A percentile compares a stretch with the other conserved stretches of the same genome.
Conservation (phyloP, 192 early-diverging fungal species). For the Rhizophagus sp. region DNA sequence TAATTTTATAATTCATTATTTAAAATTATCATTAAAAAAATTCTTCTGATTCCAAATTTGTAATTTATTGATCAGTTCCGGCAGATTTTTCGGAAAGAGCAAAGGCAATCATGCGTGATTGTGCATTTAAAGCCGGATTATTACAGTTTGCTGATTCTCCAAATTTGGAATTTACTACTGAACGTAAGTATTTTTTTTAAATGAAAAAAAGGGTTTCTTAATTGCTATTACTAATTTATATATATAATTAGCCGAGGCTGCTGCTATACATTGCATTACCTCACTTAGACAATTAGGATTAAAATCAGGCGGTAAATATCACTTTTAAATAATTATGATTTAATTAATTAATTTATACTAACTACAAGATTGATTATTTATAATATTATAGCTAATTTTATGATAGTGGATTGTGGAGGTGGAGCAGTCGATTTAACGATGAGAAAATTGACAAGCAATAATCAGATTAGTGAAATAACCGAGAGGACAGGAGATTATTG, state of each 20-base stretch:
- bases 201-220: neutral
- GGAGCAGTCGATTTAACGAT: slow-evolving; percentile 41
- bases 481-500: slow-evolving; percentile 48
- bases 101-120: slow-evolving; percentile 52
- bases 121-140: slow-evolving; percentile 37
- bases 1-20: neutral
- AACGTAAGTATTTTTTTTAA: slow-evolving; percentile 4
- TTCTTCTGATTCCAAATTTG: neutral
- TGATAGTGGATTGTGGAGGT: slow-evolving; percentile 46
- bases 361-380: neutral
- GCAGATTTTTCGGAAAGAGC: slow-evolving; percentile 29
- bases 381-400: slow-evolving; percentile 23
- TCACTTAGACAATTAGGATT: neutral
- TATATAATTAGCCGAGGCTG: slow-evolving; percentile 5
- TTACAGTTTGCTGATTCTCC: neutral
- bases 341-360: too few relatives aligned
- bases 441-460: neutral
- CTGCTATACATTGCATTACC: slow-evolving; percentile 5
- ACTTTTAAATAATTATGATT: too few relatives aligned
- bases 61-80: neutral
- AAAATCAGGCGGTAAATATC: neutral
- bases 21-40: too few relatives aligned
- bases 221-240: neutral
- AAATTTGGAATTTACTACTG: slow-evolving; percentile 27
- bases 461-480: slow-evolving; percentile 47